These are phyloP conservation scores for Colletotrichum sp. DNA, from an alignment of 2,329 filamentous ascomycete genomes.

Conservation along the genomic window DNA sequence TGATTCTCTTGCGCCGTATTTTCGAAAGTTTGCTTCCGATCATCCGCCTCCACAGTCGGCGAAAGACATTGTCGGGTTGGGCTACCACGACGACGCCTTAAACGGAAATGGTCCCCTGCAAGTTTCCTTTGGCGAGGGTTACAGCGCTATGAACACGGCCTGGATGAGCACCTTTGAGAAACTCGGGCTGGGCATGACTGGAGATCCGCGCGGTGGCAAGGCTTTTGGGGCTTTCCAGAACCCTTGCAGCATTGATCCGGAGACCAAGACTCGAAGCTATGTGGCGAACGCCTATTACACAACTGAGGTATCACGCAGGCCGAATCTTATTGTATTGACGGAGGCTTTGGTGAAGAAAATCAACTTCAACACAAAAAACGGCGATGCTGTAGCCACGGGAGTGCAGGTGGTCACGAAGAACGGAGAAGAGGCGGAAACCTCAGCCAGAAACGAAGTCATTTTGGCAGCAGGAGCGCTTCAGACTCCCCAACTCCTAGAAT, in stretches of 20 bases:
- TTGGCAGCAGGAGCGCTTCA: constrained; percentile 45
- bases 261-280: constrained; percentile 35
- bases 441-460: constrained; percentile 42
- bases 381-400: not conserved
- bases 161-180: constrained; percentile 41
- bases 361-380: not conserved
- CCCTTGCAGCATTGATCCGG: constrained; percentile 32
- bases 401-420: not conserved
- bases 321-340: constrained; percentile 29
- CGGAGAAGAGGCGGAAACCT: constrained; percentile 12
- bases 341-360: constrained; percentile 12
- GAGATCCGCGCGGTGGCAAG: constrained; percentile 34
- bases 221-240: constrained; percentile 38
- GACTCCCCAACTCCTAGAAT: constrained; percentile 46
- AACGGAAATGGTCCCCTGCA: constrained; percentile 40
- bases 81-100: constrained; percentile 35
- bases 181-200: constrained; percentile 35
- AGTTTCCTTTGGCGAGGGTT: constrained; percentile 39
- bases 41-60: constrained; percentile 29
- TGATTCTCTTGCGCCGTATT: constrained; percentile 34
- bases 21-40: constrained; percentile 34
- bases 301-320: constrained; percentile 2
- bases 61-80: constrained; percentile 31
- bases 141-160: constrained; percentile 33
- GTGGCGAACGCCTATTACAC: constrained; percentile 38